Percentiles rank a stretch among this genome's conserved stretches.
These are phyloP conservation scores for Chenopodium album DNA, from an alignment of 148 eudicot species.

Conservation along the genomic window DNA sequence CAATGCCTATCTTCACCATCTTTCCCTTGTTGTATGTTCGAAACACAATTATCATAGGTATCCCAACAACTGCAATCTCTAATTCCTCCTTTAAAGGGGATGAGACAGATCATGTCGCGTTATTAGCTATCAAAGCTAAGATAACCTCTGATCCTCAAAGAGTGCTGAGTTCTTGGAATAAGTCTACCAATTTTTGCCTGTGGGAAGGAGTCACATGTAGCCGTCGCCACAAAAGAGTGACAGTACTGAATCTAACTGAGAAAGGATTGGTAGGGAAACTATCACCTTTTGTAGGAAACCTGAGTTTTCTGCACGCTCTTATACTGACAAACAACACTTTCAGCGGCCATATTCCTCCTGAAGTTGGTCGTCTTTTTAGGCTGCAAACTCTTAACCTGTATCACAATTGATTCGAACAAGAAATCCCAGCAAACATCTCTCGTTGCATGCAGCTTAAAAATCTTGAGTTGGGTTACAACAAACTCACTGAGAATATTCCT, in stretches of 20 bases:
- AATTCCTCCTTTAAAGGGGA: not conserved
- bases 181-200: constrained; percentile 5
- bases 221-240: constrained; percentile 9
- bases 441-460: constrained; percentile 7
- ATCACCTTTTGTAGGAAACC: constrained; percentile 30
- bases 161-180: constrained; percentile 20
- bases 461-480: not conserved
- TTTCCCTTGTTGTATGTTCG: not conserved
- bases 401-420: constrained; percentile 11
- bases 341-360: constrained; percentile 9
- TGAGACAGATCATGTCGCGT: constrained; percentile 6
- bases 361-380: constrained; percentile 17
- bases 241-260: not conserved
- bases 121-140: constrained; percentile 11
- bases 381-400: not conserved
- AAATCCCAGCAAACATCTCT: constrained; percentile 22
- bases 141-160: constrained; percentile 5
- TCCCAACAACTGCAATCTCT: not conserved
- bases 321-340: constrained; percentile 6
- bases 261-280: constrained; percentile 16
- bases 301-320: constrained; percentile 22
- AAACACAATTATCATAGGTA: not conserved
- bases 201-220: constrained; percentile 21
- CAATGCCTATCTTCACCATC: not conserved
- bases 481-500: constrained; percentile 22